Evolutionary conservation across 352 stramenopile genomes (phyloP), one percentile per base, ranked within the genome.

Genomic region (Phytophthora hybrid): DNA sequence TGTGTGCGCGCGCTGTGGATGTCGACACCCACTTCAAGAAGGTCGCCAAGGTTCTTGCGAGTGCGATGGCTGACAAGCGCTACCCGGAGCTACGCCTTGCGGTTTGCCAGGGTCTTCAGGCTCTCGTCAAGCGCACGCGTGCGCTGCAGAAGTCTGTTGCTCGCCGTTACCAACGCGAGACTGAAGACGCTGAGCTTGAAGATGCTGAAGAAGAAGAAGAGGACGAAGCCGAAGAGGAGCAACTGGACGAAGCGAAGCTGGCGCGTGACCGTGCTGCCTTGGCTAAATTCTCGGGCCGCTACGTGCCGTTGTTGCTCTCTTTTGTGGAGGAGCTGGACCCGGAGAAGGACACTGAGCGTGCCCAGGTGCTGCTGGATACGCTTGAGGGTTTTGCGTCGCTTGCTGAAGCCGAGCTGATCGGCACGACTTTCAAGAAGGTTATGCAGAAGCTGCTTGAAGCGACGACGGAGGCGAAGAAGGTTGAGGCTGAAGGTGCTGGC

Each of bases 391-490:
- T 97, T 70, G 90, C 90, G 11, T 89, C 80, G 55, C 79, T 96
- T 16, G 89, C 87, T 34, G 89, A 96, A 53, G 63, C 76, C 8
- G 62, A 83, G 8, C 81, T 96, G 11, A 85, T 97, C 18, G 70
- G 78, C 44, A 84, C 78, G 37, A 87, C 87, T 44, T 97, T 97
- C 78, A 93, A 93, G 61, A 94, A 93, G 79, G 91, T 94, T 72
- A 93, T 97, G 83, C 90, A 97, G 74, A 93, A 94, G 75, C 76
- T 97, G 39, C 75, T 97, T 10, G 85, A 97, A 63, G 80, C 87
- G n/a, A 93, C 90, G 18, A 95, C 89, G 8, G 79, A 93, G 46
- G 85, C 83, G 49, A 95, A 96, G 70, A 78, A 81, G 54, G 66
- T 91, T 10, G 88, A 91, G 46, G 60, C 75, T 13, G 70, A 80